Evolutionary conservation across 495 filamentous ascomycete species (phyloP), one percentile per base, ranked within the genome.

Genomic region (Neurospora sp.): DNA sequence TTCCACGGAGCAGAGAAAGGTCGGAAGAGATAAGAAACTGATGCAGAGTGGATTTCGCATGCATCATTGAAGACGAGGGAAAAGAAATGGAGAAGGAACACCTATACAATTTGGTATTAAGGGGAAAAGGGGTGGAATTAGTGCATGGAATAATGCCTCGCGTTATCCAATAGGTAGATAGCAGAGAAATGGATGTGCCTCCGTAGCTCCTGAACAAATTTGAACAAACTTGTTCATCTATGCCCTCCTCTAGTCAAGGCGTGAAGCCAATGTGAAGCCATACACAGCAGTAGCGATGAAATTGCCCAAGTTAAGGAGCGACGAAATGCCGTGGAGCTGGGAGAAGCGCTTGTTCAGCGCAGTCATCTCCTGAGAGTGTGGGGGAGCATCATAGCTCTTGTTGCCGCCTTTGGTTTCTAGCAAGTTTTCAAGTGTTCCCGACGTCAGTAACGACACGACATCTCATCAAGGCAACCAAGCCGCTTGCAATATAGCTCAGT

Each of bases 311-410:
- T 96, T 97, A 59, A 95, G 76, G 75, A 94, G 76, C 69, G 91
- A 89, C 31, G 92, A 94, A 21, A 89, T 77, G 28, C 95, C 93
- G 83, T 98, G 95, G 70, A 97, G 82, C 59, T 85, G 86, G 6
- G 86, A 87, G 83, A 98, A 98, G 77, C 83, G 84, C 84, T 89
- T 92, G 84, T 97, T 98, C 79, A 98, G 80, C 36, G 85, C 85
- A 74, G 86, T 74, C 94, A 97, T 97, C 83, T 92, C 92, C 79
- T 90, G 86, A 7, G 91, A 93, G 75, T 94, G 91, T 39, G 92
- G 89, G 19, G 87, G 86, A 34, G 84, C 80, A 72, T 97, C 94
- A 75, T 93, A 90, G 81, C 88, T 90, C 79, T 89, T 91, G 86
- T 96, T 97, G 72, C 93, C 92, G 79, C 97, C 95, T 72, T 85